Conservation (phyloP, 225 moss, liverwort and hornwort genomes). For the Marchantia polymorpha region DNA sequence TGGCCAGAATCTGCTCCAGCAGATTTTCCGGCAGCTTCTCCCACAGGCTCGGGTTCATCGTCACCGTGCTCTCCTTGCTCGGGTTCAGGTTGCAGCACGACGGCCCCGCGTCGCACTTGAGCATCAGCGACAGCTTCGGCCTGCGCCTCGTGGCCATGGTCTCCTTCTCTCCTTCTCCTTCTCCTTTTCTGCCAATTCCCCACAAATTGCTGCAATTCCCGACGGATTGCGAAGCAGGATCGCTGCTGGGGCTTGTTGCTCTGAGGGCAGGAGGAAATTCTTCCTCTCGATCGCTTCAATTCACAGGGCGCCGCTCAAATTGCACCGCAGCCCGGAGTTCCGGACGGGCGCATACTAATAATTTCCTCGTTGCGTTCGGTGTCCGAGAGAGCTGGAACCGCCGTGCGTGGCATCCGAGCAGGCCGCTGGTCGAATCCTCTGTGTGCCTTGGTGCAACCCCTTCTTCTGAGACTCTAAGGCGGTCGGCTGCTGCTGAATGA, state of each 20-base stretch:
- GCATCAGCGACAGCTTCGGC: slow-evolving; percentile 22
- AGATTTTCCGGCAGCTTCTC: slow-evolving; percentile 33
- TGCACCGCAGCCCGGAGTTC: not conserved
- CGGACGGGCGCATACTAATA: not conserved
- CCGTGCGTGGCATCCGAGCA: not conserved
- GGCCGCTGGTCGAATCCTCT: not conserved
- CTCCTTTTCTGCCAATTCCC: too few species aligned
- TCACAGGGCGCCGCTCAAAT: not conserved
- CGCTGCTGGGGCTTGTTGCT: too few species aligned
- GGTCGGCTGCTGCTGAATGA: not conserved
- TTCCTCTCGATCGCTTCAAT: not conserved
- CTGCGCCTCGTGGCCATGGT: slow-evolving; percentile 18
- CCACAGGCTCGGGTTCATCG: slow-evolving; percentile 26
- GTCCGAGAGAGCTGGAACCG: not conserved
- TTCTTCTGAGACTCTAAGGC: not conserved
- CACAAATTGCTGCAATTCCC: too few species aligned
- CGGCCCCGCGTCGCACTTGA: slow-evolving; percentile 22
- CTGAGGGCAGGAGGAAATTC: not conserved
- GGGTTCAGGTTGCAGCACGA: not conserved
- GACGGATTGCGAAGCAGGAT: too few species aligned
- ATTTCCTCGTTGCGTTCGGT: slow-evolving; percentile 9
- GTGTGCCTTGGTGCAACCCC: not conserved
- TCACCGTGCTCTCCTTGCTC: slow-evolving; percentile 3
- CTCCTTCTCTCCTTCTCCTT: too few species aligned
- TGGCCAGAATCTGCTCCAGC: slow-evolving; percentile 27